Conservation (phyloP, 108 stramenopile genomes). For the Pseudonitzschia multiseries region DNA sequence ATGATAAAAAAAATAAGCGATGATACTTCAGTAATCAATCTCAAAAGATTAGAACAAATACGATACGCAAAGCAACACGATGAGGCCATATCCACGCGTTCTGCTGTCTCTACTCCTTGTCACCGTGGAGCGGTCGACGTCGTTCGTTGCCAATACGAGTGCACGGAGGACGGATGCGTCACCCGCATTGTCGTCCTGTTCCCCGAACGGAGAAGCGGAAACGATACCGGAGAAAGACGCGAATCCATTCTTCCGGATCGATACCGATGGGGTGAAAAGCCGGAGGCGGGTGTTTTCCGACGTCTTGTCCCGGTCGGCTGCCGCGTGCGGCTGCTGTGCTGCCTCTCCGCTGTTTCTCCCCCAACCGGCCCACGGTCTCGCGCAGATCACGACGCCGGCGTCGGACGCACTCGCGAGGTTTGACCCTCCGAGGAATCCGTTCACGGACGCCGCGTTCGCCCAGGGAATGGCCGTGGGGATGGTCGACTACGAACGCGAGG, state of each 20-base stretch:
- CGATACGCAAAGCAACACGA: no score
- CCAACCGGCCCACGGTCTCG: slow-evolving; percentile 16
- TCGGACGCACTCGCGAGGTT: slow-evolving; percentile 9
- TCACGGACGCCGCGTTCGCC: slow-evolving; percentile 35
- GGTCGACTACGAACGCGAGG: slow-evolving; percentile 47
- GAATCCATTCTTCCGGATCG: neutral
- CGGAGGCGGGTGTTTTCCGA: neutral
- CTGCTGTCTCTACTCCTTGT: no score
- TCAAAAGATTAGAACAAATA: no score
- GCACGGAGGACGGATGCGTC: neutral
- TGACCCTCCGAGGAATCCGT: slow-evolving; percentile 30
- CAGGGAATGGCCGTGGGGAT: slow-evolving; percentile 43
- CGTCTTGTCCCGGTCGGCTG: neutral
- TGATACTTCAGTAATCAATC: no score
- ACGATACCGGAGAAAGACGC: neutral
- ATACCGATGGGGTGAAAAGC: neutral
- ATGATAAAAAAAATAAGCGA: no score
- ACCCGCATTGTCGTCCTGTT: neutral
- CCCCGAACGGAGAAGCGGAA: neutral
- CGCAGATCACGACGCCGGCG: slow-evolving; percentile 30
- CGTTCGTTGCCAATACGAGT: neutral
- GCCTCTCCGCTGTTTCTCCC: neutral
- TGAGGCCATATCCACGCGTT: no score
- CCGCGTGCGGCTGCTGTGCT: neutral
- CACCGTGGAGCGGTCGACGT: no score